Evolutionary conservation across 345 rosid genomes (phyloP).

Genomic region (Gossypium arboreum): DNA sequence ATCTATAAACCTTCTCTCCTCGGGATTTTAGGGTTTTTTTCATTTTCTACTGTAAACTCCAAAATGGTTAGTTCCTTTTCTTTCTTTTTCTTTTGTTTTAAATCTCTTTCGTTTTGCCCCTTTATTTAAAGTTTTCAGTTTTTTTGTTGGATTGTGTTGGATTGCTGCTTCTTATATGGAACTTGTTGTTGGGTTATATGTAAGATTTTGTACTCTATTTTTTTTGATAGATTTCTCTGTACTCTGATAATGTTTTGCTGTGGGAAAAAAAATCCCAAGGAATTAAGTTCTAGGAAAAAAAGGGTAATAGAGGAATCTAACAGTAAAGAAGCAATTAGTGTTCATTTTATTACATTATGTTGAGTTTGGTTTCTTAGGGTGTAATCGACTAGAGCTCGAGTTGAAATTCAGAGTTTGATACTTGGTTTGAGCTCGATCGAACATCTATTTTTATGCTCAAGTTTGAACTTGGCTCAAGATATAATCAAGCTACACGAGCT

Average conservation of each 20-base stretch:
- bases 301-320: neutral
- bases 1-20: neutral
- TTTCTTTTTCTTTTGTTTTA: neutral
- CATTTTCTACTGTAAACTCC: neutral
- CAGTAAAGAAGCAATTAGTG: too few relatives aligned
- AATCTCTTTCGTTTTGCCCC: too few relatives aligned
- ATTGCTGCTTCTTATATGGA: neutral
- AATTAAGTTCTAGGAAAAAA: neutral
- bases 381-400: too few relatives aligned
- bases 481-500: too few relatives aligned
- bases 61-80: conserved; percentile 4
- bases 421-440: too few relatives aligned
- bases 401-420: neutral
- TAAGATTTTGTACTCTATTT: neutral
- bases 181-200: neutral
- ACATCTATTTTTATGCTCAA: too few relatives aligned
- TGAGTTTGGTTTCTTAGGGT: too few relatives aligned
- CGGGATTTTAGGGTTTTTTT: conserved; percentile 9
- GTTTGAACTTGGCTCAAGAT: neutral
- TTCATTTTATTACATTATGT: too few relatives aligned
- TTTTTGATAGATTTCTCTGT: neutral
- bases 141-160: neutral
- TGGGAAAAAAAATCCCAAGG: neutral
- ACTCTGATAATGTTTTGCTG: neutral
- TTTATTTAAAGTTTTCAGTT: neutral